Evolutionary conservation across 352 stramenopile species (phyloP).

Genomic region (Thalassiosira pacifica): DNA sequence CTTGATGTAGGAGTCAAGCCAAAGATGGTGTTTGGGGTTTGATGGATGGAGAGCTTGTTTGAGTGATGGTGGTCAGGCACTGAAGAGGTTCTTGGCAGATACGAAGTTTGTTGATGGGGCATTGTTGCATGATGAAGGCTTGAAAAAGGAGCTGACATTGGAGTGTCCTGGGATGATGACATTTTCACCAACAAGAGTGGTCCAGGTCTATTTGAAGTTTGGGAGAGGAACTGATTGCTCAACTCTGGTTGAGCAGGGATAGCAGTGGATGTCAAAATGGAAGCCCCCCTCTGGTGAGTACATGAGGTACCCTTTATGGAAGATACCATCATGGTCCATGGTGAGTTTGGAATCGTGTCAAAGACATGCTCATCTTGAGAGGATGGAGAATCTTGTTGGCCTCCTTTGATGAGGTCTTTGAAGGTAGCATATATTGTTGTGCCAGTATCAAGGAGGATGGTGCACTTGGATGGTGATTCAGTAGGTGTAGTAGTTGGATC

Average conservation of each 20-base stretch:
- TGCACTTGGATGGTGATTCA: neutral
- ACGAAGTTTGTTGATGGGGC: constrained; percentile 3
- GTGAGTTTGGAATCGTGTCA: too few relatives aligned
- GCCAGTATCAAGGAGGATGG: neutral
- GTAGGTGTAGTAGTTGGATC: neutral
- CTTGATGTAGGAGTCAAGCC: constrained; percentile 23
- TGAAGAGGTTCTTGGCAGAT: neutral
- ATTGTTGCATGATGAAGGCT: constrained; percentile 1
- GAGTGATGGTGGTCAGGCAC: constrained; percentile 14
- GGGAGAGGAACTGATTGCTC: constrained; percentile 19
- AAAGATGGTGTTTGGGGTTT: constrained; percentile 27
- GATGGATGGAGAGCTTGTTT: neutral
- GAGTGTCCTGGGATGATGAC: constrained; percentile 34
- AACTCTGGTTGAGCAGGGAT: too few relatives aligned
- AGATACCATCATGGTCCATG: too few relatives aligned
- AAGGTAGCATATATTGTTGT: neutral
- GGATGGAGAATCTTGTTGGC: too few relatives aligned
- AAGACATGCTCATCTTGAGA: too few relatives aligned
- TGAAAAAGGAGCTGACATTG: constrained; percentile 12
- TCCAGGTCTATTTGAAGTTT: constrained; percentile 15
- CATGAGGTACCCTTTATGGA: too few relatives aligned
- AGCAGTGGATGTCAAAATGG: too few relatives aligned
- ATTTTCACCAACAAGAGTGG: neutral
- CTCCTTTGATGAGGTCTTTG: neutral
- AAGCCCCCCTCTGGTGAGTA: too few relatives aligned